Conservation (phyloP, 2,329 filamentous ascomycete genomes). For the Exserohilum turcica region DNA sequence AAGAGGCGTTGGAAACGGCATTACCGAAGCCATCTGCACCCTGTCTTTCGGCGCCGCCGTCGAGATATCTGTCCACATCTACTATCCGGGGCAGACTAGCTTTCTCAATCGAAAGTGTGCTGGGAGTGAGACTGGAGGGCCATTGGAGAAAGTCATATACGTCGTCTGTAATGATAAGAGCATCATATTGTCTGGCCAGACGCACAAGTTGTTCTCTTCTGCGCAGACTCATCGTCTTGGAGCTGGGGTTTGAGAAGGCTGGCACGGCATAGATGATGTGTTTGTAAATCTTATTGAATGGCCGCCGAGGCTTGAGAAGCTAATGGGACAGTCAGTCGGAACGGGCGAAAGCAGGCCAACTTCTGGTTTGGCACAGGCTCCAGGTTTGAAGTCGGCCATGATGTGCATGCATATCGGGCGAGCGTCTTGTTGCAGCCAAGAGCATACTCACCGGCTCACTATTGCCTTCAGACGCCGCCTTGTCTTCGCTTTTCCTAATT, state of each 20-base stretch:
- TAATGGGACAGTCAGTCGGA: slow-evolving; percentile 32
- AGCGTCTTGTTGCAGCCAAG: background rate
- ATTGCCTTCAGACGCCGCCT: slow-evolving; percentile 46
- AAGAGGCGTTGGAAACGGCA: slow-evolving; percentile 82
- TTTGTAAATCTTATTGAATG: slow-evolving; percentile 77
- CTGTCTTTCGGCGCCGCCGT: slow-evolving; percentile 57
- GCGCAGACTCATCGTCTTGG: slow-evolving; percentile 74
- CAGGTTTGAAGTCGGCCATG: background rate
- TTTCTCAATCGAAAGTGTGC: slow-evolving; percentile 40
- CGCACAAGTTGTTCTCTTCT: slow-evolving; percentile 71
- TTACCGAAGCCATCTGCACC: slow-evolving; percentile 73
- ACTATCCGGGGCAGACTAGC: slow-evolving; percentile 71
- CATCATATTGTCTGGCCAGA: slow-evolving; percentile 79
- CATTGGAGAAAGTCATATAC: slow-evolving; percentile 94
- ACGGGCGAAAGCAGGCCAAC: background rate
- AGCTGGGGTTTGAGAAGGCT: slow-evolving; percentile 86
- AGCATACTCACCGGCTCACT: slow-evolving; percentile 50
- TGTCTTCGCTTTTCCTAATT: slow-evolving; percentile 57
- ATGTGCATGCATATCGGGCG: background rate
- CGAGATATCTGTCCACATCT: slow-evolving; percentile 74
- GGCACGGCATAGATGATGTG: slow-evolving; percentile 89
- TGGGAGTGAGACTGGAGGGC: slow-evolving; percentile 53
- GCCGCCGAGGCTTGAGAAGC: slow-evolving; percentile 62
- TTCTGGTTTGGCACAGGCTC: background rate
- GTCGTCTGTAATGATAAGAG: slow-evolving; percentile 85